Evolutionary conservation across 352 stramenopile genomes (phyloP).

Genomic region (Phytophthora ohioensis): DNA sequence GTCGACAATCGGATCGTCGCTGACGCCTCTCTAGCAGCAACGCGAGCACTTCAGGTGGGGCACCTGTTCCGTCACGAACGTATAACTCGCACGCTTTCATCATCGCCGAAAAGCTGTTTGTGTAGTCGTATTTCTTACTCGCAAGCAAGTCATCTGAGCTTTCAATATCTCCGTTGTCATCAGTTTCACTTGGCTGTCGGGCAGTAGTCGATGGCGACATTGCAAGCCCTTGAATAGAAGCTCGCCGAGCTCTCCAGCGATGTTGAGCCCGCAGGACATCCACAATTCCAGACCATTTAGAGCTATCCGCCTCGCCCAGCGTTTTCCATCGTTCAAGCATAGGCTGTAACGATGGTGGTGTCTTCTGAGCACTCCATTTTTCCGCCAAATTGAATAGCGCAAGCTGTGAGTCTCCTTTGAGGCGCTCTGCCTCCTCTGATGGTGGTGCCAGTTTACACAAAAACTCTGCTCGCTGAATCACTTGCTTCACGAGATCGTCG

Average conservation of each 20-base stretch:
- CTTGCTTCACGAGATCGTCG: conserved; percentile 68
- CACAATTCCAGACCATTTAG: conserved; percentile 88
- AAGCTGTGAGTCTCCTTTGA: conserved; percentile 74
- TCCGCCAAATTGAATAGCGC: conserved; percentile 86
- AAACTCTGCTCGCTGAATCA: conserved; percentile 77
- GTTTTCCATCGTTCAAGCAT: conserved; percentile 91
- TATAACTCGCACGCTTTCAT: conserved; percentile 90
- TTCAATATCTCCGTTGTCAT: conserved; percentile 25
- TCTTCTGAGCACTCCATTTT: conserved; percentile 88
- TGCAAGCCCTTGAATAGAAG: conserved; percentile 47
- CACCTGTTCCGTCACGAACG: conserved; percentile 83
- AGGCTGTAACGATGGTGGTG: conserved; percentile 80
- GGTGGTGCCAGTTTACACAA: conserved; percentile 78
- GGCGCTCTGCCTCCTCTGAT: conserved; percentile 70
- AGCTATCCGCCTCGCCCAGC: conserved; percentile 75
- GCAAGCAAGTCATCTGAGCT: conserved; percentile 25
- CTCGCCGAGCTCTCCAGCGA: conserved; percentile 59
- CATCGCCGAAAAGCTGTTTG: conserved; percentile 77
- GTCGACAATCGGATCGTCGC: conserved; percentile 71
- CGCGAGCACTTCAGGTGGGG: conserved; percentile 79
- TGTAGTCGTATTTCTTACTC: conserved; percentile 59
- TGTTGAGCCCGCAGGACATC: conserved; percentile 84
- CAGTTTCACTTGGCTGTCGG: conserved; percentile 9
- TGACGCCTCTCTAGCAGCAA: conserved; percentile 79
- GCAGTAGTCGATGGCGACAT: background rate